Evolutionary conservation across 2,329 filamentous ascomycete species (phyloP).

Genomic region (Paracoccidioides brasiliensis): DNA sequence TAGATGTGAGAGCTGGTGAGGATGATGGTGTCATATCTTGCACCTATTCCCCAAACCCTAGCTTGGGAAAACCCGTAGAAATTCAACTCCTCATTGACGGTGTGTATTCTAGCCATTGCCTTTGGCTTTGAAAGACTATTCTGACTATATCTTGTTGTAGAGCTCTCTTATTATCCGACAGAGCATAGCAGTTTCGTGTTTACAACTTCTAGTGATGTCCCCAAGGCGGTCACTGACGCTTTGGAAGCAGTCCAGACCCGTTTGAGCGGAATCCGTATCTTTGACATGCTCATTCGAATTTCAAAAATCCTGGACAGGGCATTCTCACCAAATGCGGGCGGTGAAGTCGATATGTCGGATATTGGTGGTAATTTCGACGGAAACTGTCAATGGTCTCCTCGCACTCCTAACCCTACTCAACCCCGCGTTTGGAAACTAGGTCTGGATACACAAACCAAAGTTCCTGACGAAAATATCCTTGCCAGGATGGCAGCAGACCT

Average conservation of each 20-base stretch:
- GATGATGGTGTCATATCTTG: slow-evolving; percentile 63
- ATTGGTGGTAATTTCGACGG: slow-evolving; percentile 24
- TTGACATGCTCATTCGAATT: slow-evolving; percentile 38
- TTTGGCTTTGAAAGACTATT: not conserved
- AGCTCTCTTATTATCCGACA: slow-evolving; percentile 48
- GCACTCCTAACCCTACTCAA: slow-evolving; percentile 6
- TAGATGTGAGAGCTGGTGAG: slow-evolving; percentile 45
- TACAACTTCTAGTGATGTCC: slow-evolving; percentile 33
- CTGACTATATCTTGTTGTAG: slow-evolving; percentile 23
- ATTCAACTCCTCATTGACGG: slow-evolving; percentile 30
- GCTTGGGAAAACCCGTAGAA: slow-evolving; percentile 18
- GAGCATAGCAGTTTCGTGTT: slow-evolving; percentile 46
- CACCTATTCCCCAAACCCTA: slow-evolving; percentile 32
- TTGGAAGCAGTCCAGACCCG: slow-evolving; percentile 37
- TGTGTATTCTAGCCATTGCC: slow-evolving; percentile 15
- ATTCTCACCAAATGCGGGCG: slow-evolving; percentile 13
- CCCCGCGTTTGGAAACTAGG: not conserved
- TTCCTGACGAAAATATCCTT: not conserved
- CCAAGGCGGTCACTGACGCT: slow-evolving; percentile 16
- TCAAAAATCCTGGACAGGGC: slow-evolving; percentile 25
- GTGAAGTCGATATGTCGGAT: slow-evolving; percentile 13
- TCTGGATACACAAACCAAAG: not conserved
- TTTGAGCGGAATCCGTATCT: slow-evolving; percentile 32
- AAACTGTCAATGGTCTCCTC: slow-evolving; percentile 22
- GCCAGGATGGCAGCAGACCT: slow-evolving; percentile 48